A percentile compares a stretch with the other conserved stretches of the same genome.
phyloP scores from a whole-genome alignment of 2,329 filamentous ascomycete genomes.

The Aspergillus tanneri region DNA sequence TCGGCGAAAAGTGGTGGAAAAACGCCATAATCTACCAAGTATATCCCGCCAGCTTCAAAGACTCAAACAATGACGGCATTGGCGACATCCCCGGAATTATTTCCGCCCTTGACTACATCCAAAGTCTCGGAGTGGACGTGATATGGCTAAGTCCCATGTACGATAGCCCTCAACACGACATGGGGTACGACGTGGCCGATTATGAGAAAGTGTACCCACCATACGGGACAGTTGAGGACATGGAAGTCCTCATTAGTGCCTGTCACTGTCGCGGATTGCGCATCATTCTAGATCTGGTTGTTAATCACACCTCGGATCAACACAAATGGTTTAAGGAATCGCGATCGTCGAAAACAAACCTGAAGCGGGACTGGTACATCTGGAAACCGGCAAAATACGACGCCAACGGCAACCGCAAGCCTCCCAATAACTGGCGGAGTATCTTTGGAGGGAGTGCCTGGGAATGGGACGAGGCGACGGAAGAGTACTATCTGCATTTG shows the following conservation, averaged over 20 bases:
- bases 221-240: constrained; percentile 66
- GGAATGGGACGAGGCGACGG: constrained; percentile 66
- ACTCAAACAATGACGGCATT: constrained; percentile 53
- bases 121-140: constrained; percentile 59
- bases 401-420: constrained; percentile 58
- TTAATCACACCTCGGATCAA: constrained; percentile 73
- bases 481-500: constrained; percentile 73
- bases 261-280: constrained; percentile 64
- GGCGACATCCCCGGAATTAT: constrained; percentile 66
- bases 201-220: constrained; percentile 61
- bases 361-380: constrained; percentile 69
- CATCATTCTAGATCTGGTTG: constrained; percentile 70
- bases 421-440: constrained; percentile 67
- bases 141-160: constrained; percentile 56
- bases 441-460: constrained; percentile 46
- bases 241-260: constrained; percentile 60
- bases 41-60: constrained; percentile 58
- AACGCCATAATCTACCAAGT: constrained; percentile 50
- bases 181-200: constrained; percentile 57
- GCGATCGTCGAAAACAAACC: constrained; percentile 56
- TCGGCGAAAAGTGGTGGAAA: constrained; percentile 36
- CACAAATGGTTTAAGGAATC: constrained; percentile 71
- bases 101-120: constrained; percentile 62
- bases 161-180: constrained; percentile 53
- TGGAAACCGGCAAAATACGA: constrained; percentile 53